These are phyloP conservation scores for Gigaspora rosea DNA, from an alignment of 192 early-diverging fungal species.

Conservation along the genomic window DNA sequence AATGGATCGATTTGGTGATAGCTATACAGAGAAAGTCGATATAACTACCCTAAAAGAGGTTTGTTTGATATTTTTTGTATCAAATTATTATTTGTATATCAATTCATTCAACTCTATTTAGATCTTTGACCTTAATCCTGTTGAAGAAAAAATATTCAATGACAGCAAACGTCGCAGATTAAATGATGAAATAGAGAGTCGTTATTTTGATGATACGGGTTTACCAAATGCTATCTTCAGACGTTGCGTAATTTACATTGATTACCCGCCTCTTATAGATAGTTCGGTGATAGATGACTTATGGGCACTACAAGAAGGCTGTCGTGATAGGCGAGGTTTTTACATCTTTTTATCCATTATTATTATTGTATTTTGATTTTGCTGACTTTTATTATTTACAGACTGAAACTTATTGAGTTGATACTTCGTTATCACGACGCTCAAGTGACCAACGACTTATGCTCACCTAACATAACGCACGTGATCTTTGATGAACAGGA, in stretches of 20 bases:
- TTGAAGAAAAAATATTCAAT: neutral
- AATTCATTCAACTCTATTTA: neutral
- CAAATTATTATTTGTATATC: neutral
- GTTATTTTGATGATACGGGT: neutral
- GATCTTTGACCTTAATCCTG: conserved; percentile 3
- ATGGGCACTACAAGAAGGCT: too few relatives aligned
- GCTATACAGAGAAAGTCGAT: conserved; percentile 61
- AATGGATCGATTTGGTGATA: conserved; percentile 73
- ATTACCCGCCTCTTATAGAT: neutral
- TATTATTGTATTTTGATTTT: too few relatives aligned
- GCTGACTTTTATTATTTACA: too few relatives aligned
- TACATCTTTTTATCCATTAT: too few relatives aligned
- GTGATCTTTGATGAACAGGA: too few relatives aligned
- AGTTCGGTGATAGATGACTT: too few relatives aligned
- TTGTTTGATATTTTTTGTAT: neutral
- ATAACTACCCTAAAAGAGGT: conserved; percentile 58
- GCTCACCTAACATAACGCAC: too few relatives aligned
- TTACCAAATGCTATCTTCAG: conserved; percentile 15
- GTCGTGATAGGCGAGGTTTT: too few relatives aligned
- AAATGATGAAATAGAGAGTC: conserved; percentile 1
- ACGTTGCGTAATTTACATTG: conserved; percentile 15
- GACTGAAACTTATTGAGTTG: too few relatives aligned
- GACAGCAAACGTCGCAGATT: neutral
- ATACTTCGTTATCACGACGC: too few relatives aligned
- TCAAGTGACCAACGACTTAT: too few relatives aligned